These are phyloP conservation scores for Pulveroboletus sp. DNA, from an alignment of 768 basidiomycete genomes.

Conservation along the genomic window DNA sequence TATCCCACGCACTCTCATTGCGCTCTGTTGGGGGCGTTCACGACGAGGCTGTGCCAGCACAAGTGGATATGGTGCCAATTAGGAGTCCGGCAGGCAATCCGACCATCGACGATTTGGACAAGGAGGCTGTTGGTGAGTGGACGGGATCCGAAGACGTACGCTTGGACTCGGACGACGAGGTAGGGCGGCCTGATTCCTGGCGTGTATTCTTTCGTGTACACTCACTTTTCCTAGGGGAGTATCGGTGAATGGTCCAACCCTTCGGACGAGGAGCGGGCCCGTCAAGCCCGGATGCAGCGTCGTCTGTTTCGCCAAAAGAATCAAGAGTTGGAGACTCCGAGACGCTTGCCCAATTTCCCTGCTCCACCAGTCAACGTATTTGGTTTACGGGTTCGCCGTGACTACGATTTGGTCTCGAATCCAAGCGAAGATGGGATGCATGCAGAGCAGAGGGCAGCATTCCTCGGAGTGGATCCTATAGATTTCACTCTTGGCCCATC, in stretches of 20 bases:
- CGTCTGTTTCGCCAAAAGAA: slow-evolving; percentile 47
- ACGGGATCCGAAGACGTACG: slow-evolving; percentile 76
- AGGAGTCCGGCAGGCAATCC: slow-evolving; percentile 31
- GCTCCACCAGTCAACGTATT: slow-evolving; percentile 58
- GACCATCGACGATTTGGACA: slow-evolving; percentile 33
- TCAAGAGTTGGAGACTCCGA: slow-evolving; percentile 56
- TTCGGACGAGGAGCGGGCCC: slow-evolving; percentile 82
- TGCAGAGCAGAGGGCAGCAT: slow-evolving; percentile 35
- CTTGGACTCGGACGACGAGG: slow-evolving; percentile 64
- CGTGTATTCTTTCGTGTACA: slow-evolving; percentile 1
- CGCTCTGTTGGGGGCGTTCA: slow-evolving; percentile 54
- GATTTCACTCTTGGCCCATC: slow-evolving; percentile 45
- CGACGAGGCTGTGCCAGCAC: slow-evolving; percentile 26
- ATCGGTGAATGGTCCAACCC: slow-evolving; percentile 90
- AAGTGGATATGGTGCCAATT: slow-evolving; percentile 29
- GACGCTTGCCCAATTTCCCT: slow-evolving; percentile 76
- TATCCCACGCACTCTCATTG: slow-evolving; percentile 66
- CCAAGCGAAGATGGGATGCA: slow-evolving; percentile 71
- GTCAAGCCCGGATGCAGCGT: slow-evolving; percentile 60
- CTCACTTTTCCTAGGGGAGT: slow-evolving; percentile 44
- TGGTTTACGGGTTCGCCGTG: slow-evolving; percentile 37
- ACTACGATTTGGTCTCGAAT: slow-evolving; percentile 77
- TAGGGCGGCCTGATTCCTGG: slow-evolving; percentile 27
- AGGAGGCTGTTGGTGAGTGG: slow-evolving; percentile 61
- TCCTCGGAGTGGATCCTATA: slow-evolving; percentile 39